phyloP scores from a whole-genome alignment of 2,329 filamentous ascomycete genomes.

The Epichloe coenophiala region DNA sequence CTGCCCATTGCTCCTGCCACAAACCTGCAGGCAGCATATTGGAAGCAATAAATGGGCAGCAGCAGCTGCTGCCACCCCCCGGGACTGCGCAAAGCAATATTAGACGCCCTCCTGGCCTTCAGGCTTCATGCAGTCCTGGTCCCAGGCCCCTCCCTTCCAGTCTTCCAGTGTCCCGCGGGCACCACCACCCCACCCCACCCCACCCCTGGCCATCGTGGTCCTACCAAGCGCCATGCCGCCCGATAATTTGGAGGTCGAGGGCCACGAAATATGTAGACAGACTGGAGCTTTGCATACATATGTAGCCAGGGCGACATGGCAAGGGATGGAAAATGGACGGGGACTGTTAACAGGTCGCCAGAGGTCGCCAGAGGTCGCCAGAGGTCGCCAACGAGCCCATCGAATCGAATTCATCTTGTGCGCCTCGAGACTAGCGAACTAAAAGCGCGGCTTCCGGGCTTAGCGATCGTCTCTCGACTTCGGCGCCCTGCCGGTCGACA shows the following conservation, averaged over 20 bases:
- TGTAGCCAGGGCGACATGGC: neutral
- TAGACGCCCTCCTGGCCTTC: too few relatives aligned
- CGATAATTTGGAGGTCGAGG: neutral
- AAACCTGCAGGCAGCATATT: too few relatives aligned
- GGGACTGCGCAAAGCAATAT: too few relatives aligned
- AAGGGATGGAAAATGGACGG: neutral
- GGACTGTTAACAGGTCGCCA: neutral
- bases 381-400: neutral
- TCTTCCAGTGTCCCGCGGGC: neutral
- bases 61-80: too few relatives aligned
- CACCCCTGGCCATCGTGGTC: neutral
- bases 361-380: neutral
- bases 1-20: too few relatives aligned
- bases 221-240: conserved; percentile 9
- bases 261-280: neutral
- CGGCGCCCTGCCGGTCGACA: conserved; percentile 3
- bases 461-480: conserved; percentile 8
- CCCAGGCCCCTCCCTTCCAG: too few relatives aligned
- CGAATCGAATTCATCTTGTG: neutral
- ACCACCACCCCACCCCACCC: neutral
- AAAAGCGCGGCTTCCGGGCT: conserved; percentile 10
- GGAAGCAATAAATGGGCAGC: too few relatives aligned
- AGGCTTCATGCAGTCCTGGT: too few relatives aligned
- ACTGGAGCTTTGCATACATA: neutral
- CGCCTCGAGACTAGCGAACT: conserved; percentile 6